These are phyloP conservation scores for Penicillium bialowiezense DNA, from an alignment of 495 filamentous ascomycete species.

Conservation along the genomic window DNA sequence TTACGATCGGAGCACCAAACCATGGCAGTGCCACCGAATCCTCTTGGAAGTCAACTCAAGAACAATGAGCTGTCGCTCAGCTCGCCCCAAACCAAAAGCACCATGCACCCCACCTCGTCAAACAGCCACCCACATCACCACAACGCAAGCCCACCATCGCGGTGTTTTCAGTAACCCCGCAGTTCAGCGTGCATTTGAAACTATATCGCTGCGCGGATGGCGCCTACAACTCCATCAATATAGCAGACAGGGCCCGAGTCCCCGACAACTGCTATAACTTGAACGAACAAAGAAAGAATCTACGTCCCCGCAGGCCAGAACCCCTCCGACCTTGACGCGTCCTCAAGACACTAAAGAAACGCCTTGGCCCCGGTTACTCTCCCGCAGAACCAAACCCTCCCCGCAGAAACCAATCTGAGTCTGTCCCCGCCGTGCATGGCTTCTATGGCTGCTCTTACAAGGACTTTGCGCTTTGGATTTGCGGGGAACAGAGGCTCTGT, in stretches of 20 bases:
- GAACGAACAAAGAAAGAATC: background rate
- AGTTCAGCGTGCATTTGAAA: no score
- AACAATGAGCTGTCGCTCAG: background rate
- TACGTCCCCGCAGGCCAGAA: constrained; percentile 3
- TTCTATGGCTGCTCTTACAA: background rate
- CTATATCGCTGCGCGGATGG: constrained; percentile 1
- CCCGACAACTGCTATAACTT: background rate
- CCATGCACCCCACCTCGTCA: background rate
- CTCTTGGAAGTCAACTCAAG: no score
- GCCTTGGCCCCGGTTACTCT: background rate
- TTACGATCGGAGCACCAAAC: no score
- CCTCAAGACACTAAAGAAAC: background rate
- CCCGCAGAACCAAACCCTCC: background rate
- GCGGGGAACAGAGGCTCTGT: background rate
- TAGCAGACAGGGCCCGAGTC: background rate
- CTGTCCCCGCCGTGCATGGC: background rate
- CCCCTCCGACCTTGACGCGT: background rate
- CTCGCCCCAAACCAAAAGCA: background rate
- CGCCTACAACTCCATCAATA: background rate
- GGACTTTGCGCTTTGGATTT: no score
- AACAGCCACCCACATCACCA: constrained; percentile 3
- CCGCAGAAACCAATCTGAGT: background rate
- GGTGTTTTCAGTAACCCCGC: background rate
- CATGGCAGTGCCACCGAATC: no score
- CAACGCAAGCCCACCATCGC: no score